phyloP scores from a whole-genome alignment of 1,284 basidiomycete species.

The Tylopilus sp. region DNA sequence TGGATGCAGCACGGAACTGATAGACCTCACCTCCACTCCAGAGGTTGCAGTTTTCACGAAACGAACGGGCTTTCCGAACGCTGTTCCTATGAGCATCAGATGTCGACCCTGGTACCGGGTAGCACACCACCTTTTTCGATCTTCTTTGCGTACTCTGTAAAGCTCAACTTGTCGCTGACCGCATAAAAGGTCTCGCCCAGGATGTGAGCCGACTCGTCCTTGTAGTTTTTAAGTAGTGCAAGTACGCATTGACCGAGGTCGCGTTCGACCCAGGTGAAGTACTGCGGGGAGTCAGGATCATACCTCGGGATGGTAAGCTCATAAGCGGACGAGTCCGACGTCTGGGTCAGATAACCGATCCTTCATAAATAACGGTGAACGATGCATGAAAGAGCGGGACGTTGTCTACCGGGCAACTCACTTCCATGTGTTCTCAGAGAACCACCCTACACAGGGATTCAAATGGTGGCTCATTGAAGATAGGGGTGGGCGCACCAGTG shows the following conservation, averaged over 20 bases:
- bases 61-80: constrained; percentile 26
- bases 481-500: constrained; percentile 15
- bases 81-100: constrained; percentile 12
- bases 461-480: background rate
- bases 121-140: constrained; percentile 21
- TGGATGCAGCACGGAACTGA: background rate
- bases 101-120: background rate
- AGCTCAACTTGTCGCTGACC: constrained; percentile 27
- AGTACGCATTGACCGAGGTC: constrained; percentile 32
- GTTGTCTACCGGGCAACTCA: constrained; percentile 12
- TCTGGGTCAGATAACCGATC: background rate
- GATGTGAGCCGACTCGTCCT: constrained; percentile 20
- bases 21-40: constrained; percentile 22
- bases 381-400: background rate
- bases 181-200: constrained; percentile 29
- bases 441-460: constrained; percentile 24
- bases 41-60: constrained; percentile 16
- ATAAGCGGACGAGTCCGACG: constrained; percentile 17
- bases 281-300: constrained; percentile 18
- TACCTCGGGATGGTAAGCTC: constrained; percentile 24
- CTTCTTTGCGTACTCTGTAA: constrained; percentile 18
- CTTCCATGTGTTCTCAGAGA: constrained; percentile 34
- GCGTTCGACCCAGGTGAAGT: constrained; percentile 30
- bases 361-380: background rate
- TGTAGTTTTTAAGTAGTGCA: constrained; percentile 33